Evolutionary conservation across 2,329 filamentous ascomycete genomes (phyloP).

Genomic region (Nannizziopsis barbatae): DNA sequence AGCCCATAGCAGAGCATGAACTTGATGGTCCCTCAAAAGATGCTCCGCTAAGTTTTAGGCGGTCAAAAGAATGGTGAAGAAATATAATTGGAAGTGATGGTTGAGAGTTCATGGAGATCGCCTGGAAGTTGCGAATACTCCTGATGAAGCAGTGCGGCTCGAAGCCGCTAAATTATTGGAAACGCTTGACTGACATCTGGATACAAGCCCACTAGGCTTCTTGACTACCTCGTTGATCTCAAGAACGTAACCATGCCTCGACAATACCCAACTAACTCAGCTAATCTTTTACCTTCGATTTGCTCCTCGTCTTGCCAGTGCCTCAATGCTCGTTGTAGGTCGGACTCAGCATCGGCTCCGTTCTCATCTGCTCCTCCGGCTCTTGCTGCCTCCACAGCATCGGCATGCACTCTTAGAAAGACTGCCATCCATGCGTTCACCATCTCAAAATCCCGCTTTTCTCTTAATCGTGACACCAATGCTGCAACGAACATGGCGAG

Average conservation of each 20-base stretch:
- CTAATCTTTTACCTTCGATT: slow-evolving; percentile 58
- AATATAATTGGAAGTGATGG: no score
- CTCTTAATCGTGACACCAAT: slow-evolving; percentile 56
- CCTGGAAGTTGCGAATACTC: no score
- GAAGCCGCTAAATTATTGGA: no score
- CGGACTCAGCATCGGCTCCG: slow-evolving; percentile 29
- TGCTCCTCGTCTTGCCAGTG: slow-evolving; percentile 65
- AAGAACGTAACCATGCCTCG: slow-evolving; percentile 76
- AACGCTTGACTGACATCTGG: no score
- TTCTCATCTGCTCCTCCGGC: slow-evolving; percentile 14
- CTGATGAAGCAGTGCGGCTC: no score
- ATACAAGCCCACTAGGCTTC: no score
- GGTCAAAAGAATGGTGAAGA: no score
- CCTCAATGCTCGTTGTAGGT: slow-evolving; percentile 48
- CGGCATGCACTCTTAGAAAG: slow-evolving; percentile 68
- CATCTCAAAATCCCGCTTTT: slow-evolving; percentile 77
- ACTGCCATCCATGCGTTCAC: slow-evolving; percentile 97
- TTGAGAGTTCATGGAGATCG: no score
- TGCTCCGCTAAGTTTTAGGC: no score
- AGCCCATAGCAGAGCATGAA: no score
- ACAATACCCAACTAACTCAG: slow-evolving; percentile 73
- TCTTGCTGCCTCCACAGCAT: slow-evolving; percentile 38
- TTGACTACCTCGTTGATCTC: slow-evolving; percentile 42
- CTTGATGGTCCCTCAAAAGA: no score
- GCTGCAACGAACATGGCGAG: slow-evolving; percentile 70